These are phyloP conservation scores for Diaporthe longicolla DNA, from an alignment of 2,329 filamentous ascomycete species.

Conservation along the genomic window DNA sequence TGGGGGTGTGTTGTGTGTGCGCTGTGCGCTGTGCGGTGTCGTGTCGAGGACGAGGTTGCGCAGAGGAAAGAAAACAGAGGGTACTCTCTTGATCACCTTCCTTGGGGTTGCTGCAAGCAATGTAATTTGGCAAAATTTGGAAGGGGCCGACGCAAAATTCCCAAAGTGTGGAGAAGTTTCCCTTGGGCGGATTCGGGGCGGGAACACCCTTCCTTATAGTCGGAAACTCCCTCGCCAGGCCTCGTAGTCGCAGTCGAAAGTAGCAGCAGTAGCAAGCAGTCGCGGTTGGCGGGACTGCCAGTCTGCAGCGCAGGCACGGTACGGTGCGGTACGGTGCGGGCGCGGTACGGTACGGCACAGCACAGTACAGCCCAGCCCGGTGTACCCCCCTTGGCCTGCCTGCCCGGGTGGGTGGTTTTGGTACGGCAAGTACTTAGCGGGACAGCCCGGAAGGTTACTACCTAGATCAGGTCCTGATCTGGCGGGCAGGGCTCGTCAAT, in stretches of 20 bases:
- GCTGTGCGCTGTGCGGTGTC: neutral
- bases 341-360: slow-evolving; percentile 7
- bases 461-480: slow-evolving; percentile 32
- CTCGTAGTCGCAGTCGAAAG: slow-evolving; percentile 20
- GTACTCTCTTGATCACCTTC: slow-evolving; percentile 22
- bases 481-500: slow-evolving; percentile 26
- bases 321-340: slow-evolving; percentile 23
- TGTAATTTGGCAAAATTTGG: slow-evolving; percentile 37
- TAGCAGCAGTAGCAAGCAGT: neutral
- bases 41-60: slow-evolving; percentile 10
- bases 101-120: slow-evolving; percentile 34
- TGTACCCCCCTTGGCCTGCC: neutral
- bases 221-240: slow-evolving; percentile 32
- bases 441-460: slow-evolving; percentile 37
- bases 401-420: slow-evolving; percentile 29
- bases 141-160: slow-evolving; percentile 37
- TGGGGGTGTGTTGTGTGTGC: neutral
- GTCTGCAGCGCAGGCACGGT: slow-evolving; percentile 29
- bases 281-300: slow-evolving; percentile 12
- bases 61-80: slow-evolving; percentile 25
- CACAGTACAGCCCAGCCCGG: slow-evolving; percentile 3
- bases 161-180: slow-evolving; percentile 41
- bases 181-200: slow-evolving; percentile 36
- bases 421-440: slow-evolving; percentile 35
- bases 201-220: slow-evolving; percentile 39